Percentiles rank a stretch among this genome's conserved stretches.
phyloP scores from a whole-genome alignment of 192 early-diverging fungal species.

The Coemansia sp. region DNA sequence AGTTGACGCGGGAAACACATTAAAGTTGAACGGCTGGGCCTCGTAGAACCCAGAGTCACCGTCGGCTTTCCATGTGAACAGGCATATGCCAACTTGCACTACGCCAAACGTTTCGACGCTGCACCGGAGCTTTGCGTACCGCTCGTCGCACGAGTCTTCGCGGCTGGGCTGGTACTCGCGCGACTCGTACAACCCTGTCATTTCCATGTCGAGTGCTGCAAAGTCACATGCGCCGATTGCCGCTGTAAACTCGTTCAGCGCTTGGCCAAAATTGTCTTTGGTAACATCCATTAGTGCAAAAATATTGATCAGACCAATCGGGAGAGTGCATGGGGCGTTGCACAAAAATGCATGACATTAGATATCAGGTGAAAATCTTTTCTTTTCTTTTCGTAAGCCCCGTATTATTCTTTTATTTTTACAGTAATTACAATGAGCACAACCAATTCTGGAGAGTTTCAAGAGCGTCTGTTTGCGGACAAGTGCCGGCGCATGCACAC shows the following conservation, averaged over 20 bases:
- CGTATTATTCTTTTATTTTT: neutral
- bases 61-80: slow-evolving; percentile 68
- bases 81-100: slow-evolving; percentile 81
- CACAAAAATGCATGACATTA: too few species aligned
- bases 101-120: slow-evolving; percentile 59
- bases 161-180: slow-evolving; percentile 28
- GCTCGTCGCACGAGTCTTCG: slow-evolving; percentile 57
- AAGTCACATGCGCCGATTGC: slow-evolving; percentile 36
- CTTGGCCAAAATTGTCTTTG: slow-evolving; percentile 30
- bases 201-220: slow-evolving; percentile 52
- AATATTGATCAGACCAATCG: neutral
- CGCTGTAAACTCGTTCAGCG: slow-evolving; percentile 25
- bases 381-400: slow-evolving; percentile 12
- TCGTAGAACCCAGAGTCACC: slow-evolving; percentile 57
- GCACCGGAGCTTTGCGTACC: slow-evolving; percentile 59
- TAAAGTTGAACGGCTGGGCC: slow-evolving; percentile 85
- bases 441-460: slow-evolving; percentile 11
- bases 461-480: slow-evolving; percentile 73
- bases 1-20: slow-evolving; percentile 69
- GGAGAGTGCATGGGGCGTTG: too few species aligned
- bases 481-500: slow-evolving; percentile 70
- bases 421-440: neutral
- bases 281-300: slow-evolving; percentile 36
- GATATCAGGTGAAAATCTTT: neutral
- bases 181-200: slow-evolving; percentile 48